These are phyloP conservation scores for Saturnispora besseyi DNA, from an alignment of 805 yeast species.

Conservation along the genomic window DNA sequence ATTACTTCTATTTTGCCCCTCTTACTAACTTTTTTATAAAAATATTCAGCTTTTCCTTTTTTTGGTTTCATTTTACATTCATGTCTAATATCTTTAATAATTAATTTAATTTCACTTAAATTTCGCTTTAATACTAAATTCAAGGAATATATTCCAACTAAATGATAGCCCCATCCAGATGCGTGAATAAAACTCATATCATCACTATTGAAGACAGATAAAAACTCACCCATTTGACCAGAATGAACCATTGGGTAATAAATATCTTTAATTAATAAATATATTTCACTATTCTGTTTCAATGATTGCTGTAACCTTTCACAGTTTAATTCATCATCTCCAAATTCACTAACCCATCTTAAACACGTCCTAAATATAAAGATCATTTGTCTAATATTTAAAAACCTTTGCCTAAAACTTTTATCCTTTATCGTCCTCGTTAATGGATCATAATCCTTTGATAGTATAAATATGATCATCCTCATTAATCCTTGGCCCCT, in stretches of 20 bases:
- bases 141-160: constrained; percentile 4
- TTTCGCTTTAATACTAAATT: constrained; percentile 1
- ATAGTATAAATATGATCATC: neutral
- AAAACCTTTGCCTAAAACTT: neutral
- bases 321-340: constrained; percentile 1
- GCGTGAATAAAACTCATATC: constrained; percentile 1
- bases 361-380: constrained; percentile 4
- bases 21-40: neutral
- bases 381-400: neutral
- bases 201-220: neutral
- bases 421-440: neutral
- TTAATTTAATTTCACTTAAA: neutral
- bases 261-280: neutral
- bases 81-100: neutral
- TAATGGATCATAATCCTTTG: neutral
- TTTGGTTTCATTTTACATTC: neutral
- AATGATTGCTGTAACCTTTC: neutral
- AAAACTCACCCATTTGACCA: neutral
- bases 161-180: constrained; percentile 3
- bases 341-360: constrained; percentile 3
- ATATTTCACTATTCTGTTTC: neutral
- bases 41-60: neutral
- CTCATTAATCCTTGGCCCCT: constrained; percentile 6
- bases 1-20: neutral
- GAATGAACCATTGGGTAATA: constrained; percentile 3